Conservation (phyloP, 2,329 filamentous ascomycete species). For the Beauveria scarabaeidicola region DNA sequence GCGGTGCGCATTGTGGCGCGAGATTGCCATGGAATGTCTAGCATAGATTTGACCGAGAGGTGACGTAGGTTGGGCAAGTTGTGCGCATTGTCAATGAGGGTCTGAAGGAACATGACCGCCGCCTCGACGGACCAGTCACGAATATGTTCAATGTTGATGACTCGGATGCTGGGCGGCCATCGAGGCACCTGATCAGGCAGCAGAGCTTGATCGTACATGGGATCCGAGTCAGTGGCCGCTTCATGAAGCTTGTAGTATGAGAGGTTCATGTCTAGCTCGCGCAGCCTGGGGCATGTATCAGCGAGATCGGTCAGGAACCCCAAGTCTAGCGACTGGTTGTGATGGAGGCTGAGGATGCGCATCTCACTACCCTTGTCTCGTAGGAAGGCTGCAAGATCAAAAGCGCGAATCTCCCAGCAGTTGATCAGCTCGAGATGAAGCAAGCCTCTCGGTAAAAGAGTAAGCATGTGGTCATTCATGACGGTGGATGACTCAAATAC, state of each 20-base stretch:
- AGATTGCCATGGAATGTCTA: conserved; percentile 75
- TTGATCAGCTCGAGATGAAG: conserved; percentile 65
- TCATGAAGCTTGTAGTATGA: conserved; percentile 66
- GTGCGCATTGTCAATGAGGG: conserved; percentile 63
- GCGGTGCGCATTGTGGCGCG: conserved; percentile 69
- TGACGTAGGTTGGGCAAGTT: conserved; percentile 58
- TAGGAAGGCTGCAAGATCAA: conserved; percentile 58
- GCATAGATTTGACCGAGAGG: conserved; percentile 65
- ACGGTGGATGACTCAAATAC: conserved; percentile 68
- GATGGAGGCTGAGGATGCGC: conserved; percentile 58
- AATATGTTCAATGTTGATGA: conserved; percentile 67
- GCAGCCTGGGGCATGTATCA: conserved; percentile 59
- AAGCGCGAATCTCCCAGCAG: conserved; percentile 65
- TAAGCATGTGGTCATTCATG: conserved; percentile 60
- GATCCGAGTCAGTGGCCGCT: conserved; percentile 62
- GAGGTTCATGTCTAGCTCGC: conserved; percentile 67
- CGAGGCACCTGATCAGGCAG: conserved; percentile 55
- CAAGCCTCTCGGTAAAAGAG: conserved; percentile 57
- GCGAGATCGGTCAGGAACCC: conserved; percentile 63
- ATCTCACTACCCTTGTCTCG: conserved; percentile 58
- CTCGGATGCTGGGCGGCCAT: conserved; percentile 67
- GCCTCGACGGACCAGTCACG: conserved; percentile 63
- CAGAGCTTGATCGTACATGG: conserved; percentile 65
- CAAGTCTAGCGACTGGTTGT: conserved; percentile 72
- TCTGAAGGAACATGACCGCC: conserved; percentile 70